Conservation (phyloP, 306 rosid genomes). For the Astragalus glycyphyllos region DNA sequence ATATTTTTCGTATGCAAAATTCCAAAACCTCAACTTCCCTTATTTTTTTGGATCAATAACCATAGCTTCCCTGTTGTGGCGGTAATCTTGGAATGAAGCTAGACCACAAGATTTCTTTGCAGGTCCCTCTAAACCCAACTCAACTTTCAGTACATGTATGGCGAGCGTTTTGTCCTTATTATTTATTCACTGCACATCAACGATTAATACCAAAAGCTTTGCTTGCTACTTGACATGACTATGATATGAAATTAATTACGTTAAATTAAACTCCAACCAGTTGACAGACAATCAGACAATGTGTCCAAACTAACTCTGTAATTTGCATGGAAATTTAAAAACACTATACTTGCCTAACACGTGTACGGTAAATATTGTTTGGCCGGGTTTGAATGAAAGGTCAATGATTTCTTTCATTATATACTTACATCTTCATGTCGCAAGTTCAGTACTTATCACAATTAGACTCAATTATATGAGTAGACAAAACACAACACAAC, state of each 20-base stretch:
- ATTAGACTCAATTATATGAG: slow-evolving; percentile 36
- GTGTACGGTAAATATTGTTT: slow-evolving; percentile 56
- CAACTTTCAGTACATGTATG: slow-evolving; percentile 16
- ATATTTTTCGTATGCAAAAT: slow-evolving; percentile 21
- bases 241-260: background rate
- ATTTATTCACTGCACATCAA: slow-evolving; percentile 27
- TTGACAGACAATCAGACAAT: slow-evolving; percentile 13
- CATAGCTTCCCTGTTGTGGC: slow-evolving; percentile 33
- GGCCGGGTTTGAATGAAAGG: slow-evolving; percentile 4
- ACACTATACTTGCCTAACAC: slow-evolving; percentile 47
- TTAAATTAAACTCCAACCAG: background rate
- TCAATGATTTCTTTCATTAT: slow-evolving; percentile 18
- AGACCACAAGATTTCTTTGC: slow-evolving; percentile 25
- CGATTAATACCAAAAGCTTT: slow-evolving; percentile 45
- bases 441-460: slow-evolving; percentile 19
- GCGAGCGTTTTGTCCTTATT: slow-evolving; percentile 26
- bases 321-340: slow-evolving; percentile 39
- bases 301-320: slow-evolving; percentile 12
- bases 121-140: slow-evolving; percentile 38
- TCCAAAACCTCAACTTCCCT: slow-evolving; percentile 39
- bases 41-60: background rate
- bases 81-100: slow-evolving; percentile 41
- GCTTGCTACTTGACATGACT: background rate
- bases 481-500: background rate
- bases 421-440: slow-evolving; percentile 1